Evolutionary conservation across 208 protist species (phyloP).

Genomic region (Acanthamoeba sp.): DNA sequence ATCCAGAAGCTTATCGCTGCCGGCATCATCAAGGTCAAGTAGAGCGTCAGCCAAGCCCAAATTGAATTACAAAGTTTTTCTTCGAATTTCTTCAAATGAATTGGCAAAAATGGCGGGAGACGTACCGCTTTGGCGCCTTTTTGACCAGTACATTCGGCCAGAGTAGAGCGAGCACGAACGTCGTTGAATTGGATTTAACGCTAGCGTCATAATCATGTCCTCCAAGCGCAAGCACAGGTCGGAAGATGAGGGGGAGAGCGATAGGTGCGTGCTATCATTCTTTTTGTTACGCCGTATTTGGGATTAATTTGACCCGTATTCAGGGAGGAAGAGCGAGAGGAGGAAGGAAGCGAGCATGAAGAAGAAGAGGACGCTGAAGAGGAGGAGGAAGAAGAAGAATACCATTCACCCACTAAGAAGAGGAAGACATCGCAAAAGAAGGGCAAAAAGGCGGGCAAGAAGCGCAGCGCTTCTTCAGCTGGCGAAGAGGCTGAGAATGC

Average conservation of each 20-base stretch:
- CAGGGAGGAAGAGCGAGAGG: neutral
- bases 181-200: conserved; percentile 26
- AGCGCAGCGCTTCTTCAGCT: neutral
- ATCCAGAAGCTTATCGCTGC: conserved; percentile 97
- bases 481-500: neutral
- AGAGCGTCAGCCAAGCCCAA: neutral
- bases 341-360: neutral
- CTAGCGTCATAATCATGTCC: neutral
- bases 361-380: neutral
- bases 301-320: neutral
- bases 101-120: neutral
- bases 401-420: conserved; percentile 4
- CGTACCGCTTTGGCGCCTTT: neutral
- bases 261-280: too few species aligned
- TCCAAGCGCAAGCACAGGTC: conserved; percentile 41
- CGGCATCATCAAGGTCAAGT: conserved; percentile 93
- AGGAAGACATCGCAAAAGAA: conserved; percentile 45
- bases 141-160: neutral
- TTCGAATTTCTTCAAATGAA: neutral
- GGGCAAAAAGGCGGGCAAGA: neutral
- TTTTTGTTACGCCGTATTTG: neutral
- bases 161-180: neutral
- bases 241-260: neutral
- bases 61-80: neutral
- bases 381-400: neutral